Percentiles rank a stretch among this genome's conserved stretches.
phyloP scores from a whole-genome alignment of 2,329 filamentous ascomycete species.

The Pleomassaria siparia region DNA sequence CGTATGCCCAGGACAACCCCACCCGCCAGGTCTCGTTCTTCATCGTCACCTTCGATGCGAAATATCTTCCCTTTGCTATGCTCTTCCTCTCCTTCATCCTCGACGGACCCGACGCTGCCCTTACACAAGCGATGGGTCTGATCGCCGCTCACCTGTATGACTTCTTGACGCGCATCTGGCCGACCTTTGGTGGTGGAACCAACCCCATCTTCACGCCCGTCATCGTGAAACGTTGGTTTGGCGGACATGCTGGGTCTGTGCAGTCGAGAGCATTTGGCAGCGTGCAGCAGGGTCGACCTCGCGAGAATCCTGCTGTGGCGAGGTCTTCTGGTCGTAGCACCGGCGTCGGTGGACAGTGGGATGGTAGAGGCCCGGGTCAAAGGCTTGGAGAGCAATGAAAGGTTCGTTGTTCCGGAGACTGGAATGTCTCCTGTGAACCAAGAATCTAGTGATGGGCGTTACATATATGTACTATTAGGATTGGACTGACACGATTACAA shows the following conservation, averaged over 20 bases:
- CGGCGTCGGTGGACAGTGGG: constrained; percentile 24
- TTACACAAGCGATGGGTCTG: constrained; percentile 74
- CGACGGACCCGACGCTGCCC: constrained; percentile 57
- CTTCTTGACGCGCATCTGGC: constrained; percentile 85
- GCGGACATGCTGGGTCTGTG: constrained; percentile 47
- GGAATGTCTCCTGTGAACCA: not conserved
- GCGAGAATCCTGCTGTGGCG: constrained; percentile 8
- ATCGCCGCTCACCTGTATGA: constrained; percentile 87
- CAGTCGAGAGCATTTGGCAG: constrained; percentile 63
- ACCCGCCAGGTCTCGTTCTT: constrained; percentile 76
- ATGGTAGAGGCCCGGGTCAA: constrained; percentile 33
- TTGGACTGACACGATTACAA: too few relatives aligned
- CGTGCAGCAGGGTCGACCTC: constrained; percentile 49
- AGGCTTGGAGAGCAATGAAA: constrained; percentile 25
- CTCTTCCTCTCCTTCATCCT: constrained; percentile 73
- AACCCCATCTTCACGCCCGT: constrained; percentile 75
- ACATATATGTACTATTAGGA: not conserved
- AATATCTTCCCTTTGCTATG: constrained; percentile 79
- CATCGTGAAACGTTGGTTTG: constrained; percentile 69
- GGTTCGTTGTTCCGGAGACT: not conserved
- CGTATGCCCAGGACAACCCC: constrained; percentile 81
- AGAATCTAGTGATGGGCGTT: not conserved
- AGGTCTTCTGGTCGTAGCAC: constrained; percentile 29
- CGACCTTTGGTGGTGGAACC: constrained; percentile 79
- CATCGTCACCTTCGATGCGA: constrained; percentile 79